Percentiles rank a stretch among this genome's conserved stretches.
Evolutionary conservation across 1,284 basidiomycete species (phyloP).

Genomic region (Irpex sp.): DNA sequence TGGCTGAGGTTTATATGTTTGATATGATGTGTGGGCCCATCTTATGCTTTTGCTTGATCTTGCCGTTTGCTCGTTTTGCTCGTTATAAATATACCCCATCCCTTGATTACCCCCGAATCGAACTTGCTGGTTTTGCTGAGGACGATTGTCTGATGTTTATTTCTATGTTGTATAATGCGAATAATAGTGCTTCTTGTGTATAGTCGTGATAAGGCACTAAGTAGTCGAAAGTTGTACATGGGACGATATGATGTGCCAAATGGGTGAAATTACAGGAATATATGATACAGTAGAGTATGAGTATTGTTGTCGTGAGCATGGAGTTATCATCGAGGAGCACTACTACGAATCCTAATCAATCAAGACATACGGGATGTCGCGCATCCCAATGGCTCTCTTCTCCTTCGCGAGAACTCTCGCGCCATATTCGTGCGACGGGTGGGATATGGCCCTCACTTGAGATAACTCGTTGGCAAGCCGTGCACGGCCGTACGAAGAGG

Average conservation of each 20-base stretch:
- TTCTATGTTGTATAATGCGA: slow-evolving; percentile 28
- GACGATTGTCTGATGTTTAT: slow-evolving; percentile 10
- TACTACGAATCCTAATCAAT: not conserved
- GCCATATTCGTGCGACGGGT: slow-evolving; percentile 61
- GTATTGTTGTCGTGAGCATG: too few relatives aligned
- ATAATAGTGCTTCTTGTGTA: slow-evolving; percentile 17
- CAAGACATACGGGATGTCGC: slow-evolving; percentile 47
- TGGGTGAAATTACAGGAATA: too few relatives aligned
- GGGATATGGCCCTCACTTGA: slow-evolving; percentile 67
- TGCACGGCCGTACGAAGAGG: slow-evolving; percentile 59
- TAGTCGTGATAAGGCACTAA: not conserved
- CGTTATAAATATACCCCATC: not conserved
- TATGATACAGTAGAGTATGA: too few relatives aligned
- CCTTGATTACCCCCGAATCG: not conserved
- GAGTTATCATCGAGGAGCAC: not conserved
- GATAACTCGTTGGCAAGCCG: slow-evolving; percentile 56
- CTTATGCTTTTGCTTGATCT: slow-evolving; percentile 8
- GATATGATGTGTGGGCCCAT: not conserved
- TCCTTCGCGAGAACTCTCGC: slow-evolving; percentile 18
- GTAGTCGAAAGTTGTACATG: too few relatives aligned
- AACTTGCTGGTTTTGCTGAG: not conserved
- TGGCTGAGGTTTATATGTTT: not conserved
- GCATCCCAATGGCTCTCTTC: slow-evolving; percentile 41
- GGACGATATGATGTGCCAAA: too few relatives aligned
- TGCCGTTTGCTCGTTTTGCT: not conserved